phyloP scores from a whole-genome alignment of 2,329 filamentous ascomycete genomes.

The Trichothecium roseum region DNA sequence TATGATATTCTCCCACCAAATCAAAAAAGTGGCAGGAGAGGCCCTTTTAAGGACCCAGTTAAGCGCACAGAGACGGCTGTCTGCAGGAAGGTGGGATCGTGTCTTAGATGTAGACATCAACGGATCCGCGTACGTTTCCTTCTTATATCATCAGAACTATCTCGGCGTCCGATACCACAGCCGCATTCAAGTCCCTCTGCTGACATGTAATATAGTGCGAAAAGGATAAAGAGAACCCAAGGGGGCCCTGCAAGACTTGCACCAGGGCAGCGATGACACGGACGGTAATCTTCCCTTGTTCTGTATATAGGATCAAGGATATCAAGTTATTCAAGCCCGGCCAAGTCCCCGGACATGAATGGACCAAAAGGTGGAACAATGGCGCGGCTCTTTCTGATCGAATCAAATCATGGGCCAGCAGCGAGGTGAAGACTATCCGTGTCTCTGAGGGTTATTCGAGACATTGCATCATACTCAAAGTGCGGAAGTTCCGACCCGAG shows the following conservation, averaged over 20 bases:
- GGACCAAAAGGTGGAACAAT: conserved; percentile 45
- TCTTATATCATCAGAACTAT: too few relatives aligned
- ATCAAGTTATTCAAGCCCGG: conserved; percentile 47
- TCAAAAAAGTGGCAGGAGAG: conserved; percentile 27
- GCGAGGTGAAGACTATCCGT: conserved; percentile 36
- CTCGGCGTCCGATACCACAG: too few relatives aligned
- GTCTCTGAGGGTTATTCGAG: conserved; percentile 45
- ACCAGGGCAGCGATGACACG: conserved; percentile 37
- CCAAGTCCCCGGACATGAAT: conserved; percentile 47
- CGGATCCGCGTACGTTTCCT: conserved; percentile 44
- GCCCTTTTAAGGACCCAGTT: conserved; percentile 43
- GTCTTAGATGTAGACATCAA: conserved; percentile 52
- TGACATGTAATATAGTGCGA: conserved; percentile 32
- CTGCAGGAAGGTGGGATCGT: conserved; percentile 47
- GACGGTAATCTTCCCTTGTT: conserved; percentile 43
- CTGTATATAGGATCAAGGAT: conserved; percentile 51
- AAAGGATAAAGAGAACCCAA: conserved; percentile 33
- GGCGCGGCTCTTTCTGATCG: conserved; percentile 40
- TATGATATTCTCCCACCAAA: conserved; percentile 18
- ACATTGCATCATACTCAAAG: conserved; percentile 34
- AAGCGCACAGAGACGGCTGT: conserved; percentile 43
- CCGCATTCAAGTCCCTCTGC: too few relatives aligned
- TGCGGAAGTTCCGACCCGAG: conserved; percentile 44
- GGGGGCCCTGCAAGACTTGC: conserved; percentile 42
- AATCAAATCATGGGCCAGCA: conserved; percentile 44